phyloP scores from a whole-genome alignment of 192 early-diverging fungal genomes.

The Mortierella hygrophila region DNA sequence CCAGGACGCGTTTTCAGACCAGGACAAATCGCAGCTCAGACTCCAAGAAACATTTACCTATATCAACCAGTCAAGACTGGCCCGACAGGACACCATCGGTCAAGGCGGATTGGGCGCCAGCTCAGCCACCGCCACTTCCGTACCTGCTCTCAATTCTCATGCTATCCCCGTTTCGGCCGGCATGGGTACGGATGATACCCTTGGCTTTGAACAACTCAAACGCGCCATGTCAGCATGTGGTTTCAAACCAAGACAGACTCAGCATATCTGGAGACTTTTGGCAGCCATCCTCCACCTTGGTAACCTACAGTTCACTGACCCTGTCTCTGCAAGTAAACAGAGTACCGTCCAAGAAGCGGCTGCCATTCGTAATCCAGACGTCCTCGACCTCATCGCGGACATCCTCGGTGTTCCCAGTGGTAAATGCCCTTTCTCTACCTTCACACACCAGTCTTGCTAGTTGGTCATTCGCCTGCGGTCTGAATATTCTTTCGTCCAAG shows the following conservation, averaged over 20 bases:
- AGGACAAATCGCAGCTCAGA: constrained; percentile 77
- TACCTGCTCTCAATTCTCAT: background rate
- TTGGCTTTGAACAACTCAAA: constrained; percentile 75
- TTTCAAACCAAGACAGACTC: constrained; percentile 74
- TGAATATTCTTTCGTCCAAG: no score
- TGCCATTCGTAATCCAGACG: constrained; percentile 80
- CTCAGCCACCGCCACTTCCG: background rate
- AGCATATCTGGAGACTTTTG: constrained; percentile 85
- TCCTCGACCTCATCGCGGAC: constrained; percentile 78
- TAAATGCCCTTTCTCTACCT: constrained; percentile 37
- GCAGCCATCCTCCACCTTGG: constrained; percentile 94
- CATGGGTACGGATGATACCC: constrained; percentile 62
- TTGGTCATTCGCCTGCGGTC: background rate
- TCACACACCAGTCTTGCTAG: background rate
- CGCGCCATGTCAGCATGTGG: constrained; percentile 72
- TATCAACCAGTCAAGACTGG: constrained; percentile 57
- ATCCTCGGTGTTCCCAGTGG: constrained; percentile 82
- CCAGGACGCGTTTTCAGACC: constrained; percentile 44
- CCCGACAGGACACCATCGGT: constrained; percentile 37
- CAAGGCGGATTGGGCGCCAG: background rate
- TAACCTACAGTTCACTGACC: constrained; percentile 85
- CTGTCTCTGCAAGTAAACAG: constrained; percentile 65
- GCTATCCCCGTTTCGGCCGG: constrained; percentile 38
- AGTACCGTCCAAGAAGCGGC: constrained; percentile 79
- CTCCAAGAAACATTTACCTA: constrained; percentile 73